phyloP scores from a whole-genome alignment of 768 basidiomycete species.

The Podaxis carcinomalis region DNA sequence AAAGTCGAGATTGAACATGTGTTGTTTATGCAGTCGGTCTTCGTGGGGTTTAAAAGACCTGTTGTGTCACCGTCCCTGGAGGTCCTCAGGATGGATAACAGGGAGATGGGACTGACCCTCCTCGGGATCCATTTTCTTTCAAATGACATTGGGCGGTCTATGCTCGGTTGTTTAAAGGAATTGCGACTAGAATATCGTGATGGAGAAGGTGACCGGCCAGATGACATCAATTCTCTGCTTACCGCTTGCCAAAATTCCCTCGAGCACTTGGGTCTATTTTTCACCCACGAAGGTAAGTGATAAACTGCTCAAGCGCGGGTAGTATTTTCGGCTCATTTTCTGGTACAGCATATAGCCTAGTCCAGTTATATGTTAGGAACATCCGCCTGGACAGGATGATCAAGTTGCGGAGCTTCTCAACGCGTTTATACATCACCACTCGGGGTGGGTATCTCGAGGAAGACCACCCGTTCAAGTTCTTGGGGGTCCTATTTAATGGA shows the following conservation, averaged over 20 bases:
- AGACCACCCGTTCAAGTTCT: slow-evolving; percentile 1
- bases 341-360: neutral
- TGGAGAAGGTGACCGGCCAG: neutral
- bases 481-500: neutral
- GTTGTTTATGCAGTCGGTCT: neutral
- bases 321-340: neutral
- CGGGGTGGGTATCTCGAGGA: slow-evolving; percentile 1
- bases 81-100: slow-evolving; percentile 10
- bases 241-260: slow-evolving; percentile 6
- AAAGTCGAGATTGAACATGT: slow-evolving; percentile 6
- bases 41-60: neutral
- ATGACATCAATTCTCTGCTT: slow-evolving; percentile 1
- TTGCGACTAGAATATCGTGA: slow-evolving; percentile 2
- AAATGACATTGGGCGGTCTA: neutral
- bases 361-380: neutral
- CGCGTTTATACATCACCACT: slow-evolving; percentile 6
- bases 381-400: neutral
- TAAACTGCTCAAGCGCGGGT: neutral
- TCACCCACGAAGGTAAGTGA: slow-evolving; percentile 8
- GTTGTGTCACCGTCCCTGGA: neutral
- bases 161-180: slow-evolving; percentile 1
- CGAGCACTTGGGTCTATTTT: slow-evolving; percentile 2
- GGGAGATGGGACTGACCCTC: neutral
- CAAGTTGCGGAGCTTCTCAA: slow-evolving; percentile 6
- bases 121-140: slow-evolving; percentile 5